Base-by-base conservation (phyloP, 2,329 filamentous ascomycete genomes). In the Ceratocystis alfenasii region DNA sequence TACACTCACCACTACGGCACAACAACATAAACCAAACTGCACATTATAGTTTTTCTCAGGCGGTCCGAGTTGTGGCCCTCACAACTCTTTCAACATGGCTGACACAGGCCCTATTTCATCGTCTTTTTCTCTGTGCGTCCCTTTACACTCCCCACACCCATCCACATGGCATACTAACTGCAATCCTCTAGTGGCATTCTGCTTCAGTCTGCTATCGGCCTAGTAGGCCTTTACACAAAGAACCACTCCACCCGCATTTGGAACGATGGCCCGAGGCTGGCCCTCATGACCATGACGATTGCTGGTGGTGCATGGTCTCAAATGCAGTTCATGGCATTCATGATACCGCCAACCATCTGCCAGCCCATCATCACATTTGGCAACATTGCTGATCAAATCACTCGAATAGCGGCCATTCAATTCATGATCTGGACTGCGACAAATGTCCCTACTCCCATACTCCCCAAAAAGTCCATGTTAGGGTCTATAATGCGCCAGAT, bases 231-330 rank as follows among this genome's bases (percentile, higher is more conserved):
- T 68, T 75, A 77, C 68, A 69, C 75, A 69, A 79, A 75, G 71
- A 77, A 78, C 69, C 76, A 81, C 76, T 76, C 78, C 71, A 76
- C 76, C 68, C 74, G 78, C 50, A 73, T 82, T 68, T 77, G 81
- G 72, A 78, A 79, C 74, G 80, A 84, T 75, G 80, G 81, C 75
- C 78, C 79, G 81, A 84, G 82, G 82, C 82, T 85, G 81, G 81
- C 79, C 81, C 82, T 85, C 81, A 74, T 79, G 71, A 73, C 76
- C 69, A 84, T 83, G 72, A 77, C 84, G 71, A 68, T 77, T 30
- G 76, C 78, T 66, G 76, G 80, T 36, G 77, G 78, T 69, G 74
- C 82, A 62, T 85, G 83, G 83, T 81, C 81, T 60, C 73, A 80
- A 50, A 72, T 77, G 68, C 78, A 78, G 66, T 84, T 85, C 68